Conservation (phyloP, 306 rosid species). For the Begonia masoniana region DNA sequence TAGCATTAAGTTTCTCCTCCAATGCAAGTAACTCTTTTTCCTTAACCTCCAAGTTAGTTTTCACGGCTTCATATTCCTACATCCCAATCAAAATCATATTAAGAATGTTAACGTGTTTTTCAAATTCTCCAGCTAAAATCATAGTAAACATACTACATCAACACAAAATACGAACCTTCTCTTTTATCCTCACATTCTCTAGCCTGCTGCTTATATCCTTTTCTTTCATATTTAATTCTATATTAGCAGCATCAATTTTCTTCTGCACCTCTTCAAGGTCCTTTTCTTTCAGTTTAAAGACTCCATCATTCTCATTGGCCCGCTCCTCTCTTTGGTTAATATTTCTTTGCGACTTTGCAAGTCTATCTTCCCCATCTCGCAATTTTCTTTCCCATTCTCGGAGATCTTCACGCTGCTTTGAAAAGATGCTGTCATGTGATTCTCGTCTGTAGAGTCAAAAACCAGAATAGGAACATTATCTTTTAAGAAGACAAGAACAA, state of each 20-base stretch:
- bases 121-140: not conserved
- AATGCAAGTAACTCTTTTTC: constrained; percentile 8
- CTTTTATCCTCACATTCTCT: constrained; percentile 48
- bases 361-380: constrained; percentile 91
- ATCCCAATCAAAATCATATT: constrained; percentile 10
- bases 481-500: not conserved
- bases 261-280: constrained; percentile 72
- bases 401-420: constrained; percentile 77
- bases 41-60: not conserved
- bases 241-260: constrained; percentile 57
- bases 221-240: constrained; percentile 56
- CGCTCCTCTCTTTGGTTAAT: constrained; percentile 92
- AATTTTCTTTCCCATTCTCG: constrained; percentile 89
- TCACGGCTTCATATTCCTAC: constrained; percentile 59
- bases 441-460: constrained; percentile 42
- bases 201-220: constrained; percentile 65
- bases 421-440: constrained; percentile 40
- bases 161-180: constrained; percentile 40
- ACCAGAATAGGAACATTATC: not conserved
- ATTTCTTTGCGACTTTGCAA: constrained; percentile 66
- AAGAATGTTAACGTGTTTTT: constrained; percentile 2
- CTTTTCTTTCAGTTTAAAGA: constrained; percentile 70
- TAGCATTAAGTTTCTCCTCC: constrained; percentile 64
- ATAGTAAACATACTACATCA: not conserved
- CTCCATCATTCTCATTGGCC: constrained; percentile 65